Percentiles rank a stretch among this genome's conserved stretches.
Evolutionary conservation across 495 filamentous ascomycete species (phyloP).

Genomic region (Daldinia bambusicola): DNA sequence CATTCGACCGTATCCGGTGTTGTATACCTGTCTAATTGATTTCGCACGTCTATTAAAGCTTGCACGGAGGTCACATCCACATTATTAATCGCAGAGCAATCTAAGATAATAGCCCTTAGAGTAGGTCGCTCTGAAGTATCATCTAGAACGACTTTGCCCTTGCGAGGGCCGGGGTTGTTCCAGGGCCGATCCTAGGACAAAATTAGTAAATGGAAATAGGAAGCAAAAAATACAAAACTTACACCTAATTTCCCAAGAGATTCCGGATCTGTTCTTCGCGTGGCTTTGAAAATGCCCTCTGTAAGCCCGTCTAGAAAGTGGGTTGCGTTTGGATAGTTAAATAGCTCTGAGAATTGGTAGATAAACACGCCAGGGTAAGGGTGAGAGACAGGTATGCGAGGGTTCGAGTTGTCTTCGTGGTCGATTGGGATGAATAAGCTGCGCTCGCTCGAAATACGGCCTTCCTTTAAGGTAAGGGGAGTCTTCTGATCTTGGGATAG

Average conservation of each 20-base stretch:
- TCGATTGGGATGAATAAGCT: conserved; percentile 57
- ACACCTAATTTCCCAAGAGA: conserved; percentile 54
- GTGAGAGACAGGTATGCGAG: conserved; percentile 48
- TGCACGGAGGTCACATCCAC: conserved; percentile 62
- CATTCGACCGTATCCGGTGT: conserved; percentile 60
- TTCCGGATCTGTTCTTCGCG: conserved; percentile 51
- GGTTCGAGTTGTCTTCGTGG: conserved; percentile 57
- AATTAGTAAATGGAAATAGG: conserved; percentile 17
- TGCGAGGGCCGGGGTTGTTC: conserved; percentile 89
- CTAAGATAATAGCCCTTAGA: conserved; percentile 61
- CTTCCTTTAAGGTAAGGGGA: conserved; percentile 7
- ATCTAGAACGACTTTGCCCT: conserved; percentile 55
- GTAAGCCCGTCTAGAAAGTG: conserved; percentile 60
- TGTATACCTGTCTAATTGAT: conserved; percentile 61
- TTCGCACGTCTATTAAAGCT: conserved; percentile 59
- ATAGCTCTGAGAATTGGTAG: conserved; percentile 62
- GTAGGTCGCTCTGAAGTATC: conserved; percentile 52
- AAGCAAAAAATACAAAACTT: conserved; percentile 32
- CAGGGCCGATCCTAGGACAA: conserved; percentile 63
- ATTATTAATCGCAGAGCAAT: conserved; percentile 60
- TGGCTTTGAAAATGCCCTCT: conserved; percentile 55
- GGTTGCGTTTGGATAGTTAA: conserved; percentile 64
- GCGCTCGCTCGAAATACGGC: conserved; percentile 36
- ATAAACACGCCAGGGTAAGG: conserved; percentile 63
- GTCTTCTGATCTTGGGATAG: conserved; percentile 22